Conservation (phyloP, 805 yeast species). For the Metschnikowia henanensis region DNA sequence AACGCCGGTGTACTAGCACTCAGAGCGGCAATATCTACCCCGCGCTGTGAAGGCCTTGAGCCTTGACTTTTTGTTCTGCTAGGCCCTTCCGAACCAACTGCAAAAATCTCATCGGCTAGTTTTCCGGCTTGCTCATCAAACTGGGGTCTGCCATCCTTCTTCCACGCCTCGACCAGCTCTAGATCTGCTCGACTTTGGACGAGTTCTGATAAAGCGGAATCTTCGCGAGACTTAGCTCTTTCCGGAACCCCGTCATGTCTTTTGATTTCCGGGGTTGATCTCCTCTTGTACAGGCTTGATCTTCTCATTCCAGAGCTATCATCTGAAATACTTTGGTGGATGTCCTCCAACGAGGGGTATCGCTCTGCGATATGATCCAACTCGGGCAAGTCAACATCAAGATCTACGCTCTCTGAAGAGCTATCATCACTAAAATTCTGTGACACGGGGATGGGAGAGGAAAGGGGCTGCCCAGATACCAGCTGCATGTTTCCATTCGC, state of each 20-base stretch:
- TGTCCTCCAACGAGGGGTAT: constrained; percentile 49
- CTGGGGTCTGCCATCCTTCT: constrained; percentile 19
- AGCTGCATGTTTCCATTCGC: neutral
- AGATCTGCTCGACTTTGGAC: constrained; percentile 4
- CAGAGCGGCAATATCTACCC: neutral
- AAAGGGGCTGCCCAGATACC: no score
- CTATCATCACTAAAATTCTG: neutral
- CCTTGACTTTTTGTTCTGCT: constrained; percentile 4
- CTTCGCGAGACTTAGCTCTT: constrained; percentile 1
- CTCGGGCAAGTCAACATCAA: constrained; percentile 27
- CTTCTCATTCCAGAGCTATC: constrained; percentile 1
- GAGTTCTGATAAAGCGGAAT: neutral
- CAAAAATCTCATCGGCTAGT: constrained; percentile 43
- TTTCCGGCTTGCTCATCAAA: constrained; percentile 35
- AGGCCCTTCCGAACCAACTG: constrained; percentile 16
- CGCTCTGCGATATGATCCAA: constrained; percentile 49
- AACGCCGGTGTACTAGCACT: neutral
- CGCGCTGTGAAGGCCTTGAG: neutral
- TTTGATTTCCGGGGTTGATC: constrained; percentile 4
- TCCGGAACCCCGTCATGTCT: constrained; percentile 3
- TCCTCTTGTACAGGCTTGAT: neutral
- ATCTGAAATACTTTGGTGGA: constrained; percentile 10
- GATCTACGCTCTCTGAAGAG: constrained; percentile 2
- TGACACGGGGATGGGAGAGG: no score
- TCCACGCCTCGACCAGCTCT: constrained; percentile 38